These are phyloP conservation scores for Sugiyamaella floridensis DNA, from an alignment of 805 yeast genomes.

Conservation along the genomic window DNA sequence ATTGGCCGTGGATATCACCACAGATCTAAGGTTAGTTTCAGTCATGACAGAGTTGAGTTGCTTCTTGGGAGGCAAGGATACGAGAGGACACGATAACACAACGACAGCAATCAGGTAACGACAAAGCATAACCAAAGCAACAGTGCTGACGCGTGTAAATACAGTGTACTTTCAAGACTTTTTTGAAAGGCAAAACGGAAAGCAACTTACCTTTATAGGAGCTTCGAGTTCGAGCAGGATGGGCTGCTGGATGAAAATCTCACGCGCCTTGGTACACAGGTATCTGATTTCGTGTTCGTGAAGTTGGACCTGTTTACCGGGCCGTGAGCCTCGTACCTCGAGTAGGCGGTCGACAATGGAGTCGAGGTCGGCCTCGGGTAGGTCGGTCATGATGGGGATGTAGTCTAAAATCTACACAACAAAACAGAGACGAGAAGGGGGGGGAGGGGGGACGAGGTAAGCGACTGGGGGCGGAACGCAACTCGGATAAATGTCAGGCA, in stretches of 20 bases:
- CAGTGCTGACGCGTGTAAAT: neutral
- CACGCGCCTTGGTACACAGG: slow-evolving; percentile 96
- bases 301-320: slow-evolving; percentile 92
- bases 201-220: slow-evolving; percentile 72
- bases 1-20: slow-evolving; percentile 98
- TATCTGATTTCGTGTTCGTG: slow-evolving; percentile 92
- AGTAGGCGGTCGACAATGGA: slow-evolving; percentile 93
- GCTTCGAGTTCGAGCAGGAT: slow-evolving; percentile 93
- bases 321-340: slow-evolving; percentile 97
- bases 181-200: neutral
- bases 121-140: neutral
- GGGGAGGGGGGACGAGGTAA: neutral
- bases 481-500: neutral
- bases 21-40: slow-evolving; percentile 37
- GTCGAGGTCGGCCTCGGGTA: slow-evolving; percentile 85
- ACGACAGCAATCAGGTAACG: neutral
- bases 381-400: slow-evolving; percentile 30
- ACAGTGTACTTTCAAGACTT: neutral
- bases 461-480: neutral
- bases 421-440: neutral
- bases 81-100: neutral
- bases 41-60: no score
- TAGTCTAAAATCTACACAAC: neutral
- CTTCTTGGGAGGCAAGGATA: neutral
- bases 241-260: slow-evolving; percentile 96